Evolutionary conservation across 306 rosid species (phyloP), one percentile per base, ranked within the genome.

Genomic region (Glycine latifolia): DNA sequence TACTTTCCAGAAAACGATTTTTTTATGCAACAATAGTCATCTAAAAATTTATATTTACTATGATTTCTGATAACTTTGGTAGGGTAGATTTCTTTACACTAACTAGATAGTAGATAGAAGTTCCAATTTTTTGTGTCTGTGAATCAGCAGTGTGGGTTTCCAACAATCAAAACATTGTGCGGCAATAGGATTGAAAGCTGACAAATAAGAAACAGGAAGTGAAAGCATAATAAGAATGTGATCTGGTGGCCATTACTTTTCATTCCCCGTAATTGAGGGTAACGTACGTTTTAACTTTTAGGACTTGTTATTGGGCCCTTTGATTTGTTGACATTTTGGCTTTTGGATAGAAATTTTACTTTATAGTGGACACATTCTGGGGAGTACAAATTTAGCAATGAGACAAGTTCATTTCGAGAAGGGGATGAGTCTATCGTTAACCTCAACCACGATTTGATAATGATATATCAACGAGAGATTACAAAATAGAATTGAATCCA

Each of bases 251-350:
- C 70, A 79, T 33, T 46, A 56, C n/a, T 59, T 79, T 71, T 11
- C 4, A 70, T 59, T 71, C 70, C 76, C 83, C 77, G 48, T 11
- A 35, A 79, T 79, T 69, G 5, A 56, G 83, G 83, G 41, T 14
- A 20, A 26, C 11, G 12, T 56, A 11, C 31, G 2, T 53, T 17
- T 67, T 13, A 53, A 39, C 65, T 73, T 53, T 56, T 74, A 56
- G 54, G 68, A 20, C 67, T 12, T 68, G 41, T 37, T 2, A 8
- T 54, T 54, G 43, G 76, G 15, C 58, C 59, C 44, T 56, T 17
- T 20, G 2, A 37, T 15, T 44, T 56, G 8, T 79, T 68, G 5
- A 56, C 61, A 55, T 53, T 50, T 43, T 49, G 6, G 43, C 46
- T 72, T 72, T 53, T 53, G 1, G 6, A 31, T 6, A 41, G 3